phyloP scores from a whole-genome alignment of 768 basidiomycete genomes.

The Cystofilobasidium capitatum region DNA sequence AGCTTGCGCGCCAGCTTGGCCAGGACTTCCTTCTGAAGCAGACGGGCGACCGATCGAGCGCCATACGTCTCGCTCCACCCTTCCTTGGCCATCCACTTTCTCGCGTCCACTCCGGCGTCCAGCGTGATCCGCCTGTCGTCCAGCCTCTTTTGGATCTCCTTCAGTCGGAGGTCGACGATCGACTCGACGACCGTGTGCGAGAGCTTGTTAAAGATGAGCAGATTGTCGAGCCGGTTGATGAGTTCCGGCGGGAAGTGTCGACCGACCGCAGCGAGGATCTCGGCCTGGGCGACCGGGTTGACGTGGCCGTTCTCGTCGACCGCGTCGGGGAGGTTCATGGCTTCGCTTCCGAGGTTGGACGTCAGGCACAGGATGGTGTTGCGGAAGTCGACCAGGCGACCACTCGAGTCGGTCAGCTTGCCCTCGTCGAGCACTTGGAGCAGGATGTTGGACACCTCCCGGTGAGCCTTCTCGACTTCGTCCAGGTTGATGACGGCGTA shows the following conservation, averaged over 20 bases:
- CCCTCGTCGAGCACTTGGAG: slow-evolving; percentile 89
- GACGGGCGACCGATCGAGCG: slow-evolving; percentile 75
- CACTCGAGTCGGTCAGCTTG: slow-evolving; percentile 78
- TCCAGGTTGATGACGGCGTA: slow-evolving; percentile 55
- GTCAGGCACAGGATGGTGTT: slow-evolving; percentile 89
- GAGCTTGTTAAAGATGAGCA: slow-evolving; percentile 84
- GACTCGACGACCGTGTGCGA: slow-evolving; percentile 61
- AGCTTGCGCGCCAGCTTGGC: slow-evolving; percentile 74
- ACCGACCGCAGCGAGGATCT: slow-evolving; percentile 64
- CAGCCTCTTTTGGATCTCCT: slow-evolving; percentile 61
- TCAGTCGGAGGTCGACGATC: slow-evolving; percentile 65
- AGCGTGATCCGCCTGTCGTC: slow-evolving; percentile 57
- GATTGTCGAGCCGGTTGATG: slow-evolving; percentile 46
- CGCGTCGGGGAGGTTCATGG: slow-evolving; percentile 56
- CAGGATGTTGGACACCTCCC: slow-evolving; percentile 68
- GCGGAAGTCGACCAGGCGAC: slow-evolving; percentile 41
- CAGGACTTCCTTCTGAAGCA: slow-evolving; percentile 69
- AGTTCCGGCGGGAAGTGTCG: slow-evolving; percentile 84
- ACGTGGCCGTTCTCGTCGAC: slow-evolving; percentile 57
- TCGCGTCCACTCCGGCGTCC: slow-evolving; percentile 56
- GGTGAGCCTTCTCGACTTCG: slow-evolving; percentile 86
- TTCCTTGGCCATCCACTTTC: slow-evolving; percentile 58
- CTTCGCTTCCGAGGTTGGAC: slow-evolving; percentile 62
- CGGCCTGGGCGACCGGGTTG: slow-evolving; percentile 51
- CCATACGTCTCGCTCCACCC: slow-evolving; percentile 82